A percentile compares a stretch with the other conserved stretches of the same genome.
phyloP scores from a whole-genome alignment of 2,329 filamentous ascomycete species.

The Penicillium sclerotigenum region DNA sequence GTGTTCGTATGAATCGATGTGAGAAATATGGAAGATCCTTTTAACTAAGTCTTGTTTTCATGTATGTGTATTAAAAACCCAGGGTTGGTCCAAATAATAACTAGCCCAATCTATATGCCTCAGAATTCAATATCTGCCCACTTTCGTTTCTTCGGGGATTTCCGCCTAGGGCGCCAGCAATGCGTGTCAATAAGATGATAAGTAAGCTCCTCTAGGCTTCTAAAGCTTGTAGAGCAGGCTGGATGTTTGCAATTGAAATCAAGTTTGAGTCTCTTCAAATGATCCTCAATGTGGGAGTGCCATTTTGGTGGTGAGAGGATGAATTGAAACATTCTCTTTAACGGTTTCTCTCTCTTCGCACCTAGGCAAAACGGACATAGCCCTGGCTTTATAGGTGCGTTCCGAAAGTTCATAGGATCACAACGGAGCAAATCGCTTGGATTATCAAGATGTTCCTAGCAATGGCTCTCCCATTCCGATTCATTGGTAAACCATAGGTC shows the following conservation, averaged over 20 bases:
- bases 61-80: too few species aligned
- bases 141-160: not conserved
- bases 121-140: not conserved
- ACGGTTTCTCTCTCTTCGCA: not conserved
- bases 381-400: constrained; percentile 12
- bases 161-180: not conserved
- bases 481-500: constrained; percentile 9
- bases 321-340: constrained; percentile 5
- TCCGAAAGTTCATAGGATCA: constrained; percentile 12
- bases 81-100: too few species aligned
- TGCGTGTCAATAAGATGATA: not conserved
- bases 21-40: too few species aligned
- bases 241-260: not conserved
- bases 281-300: constrained; percentile 2
- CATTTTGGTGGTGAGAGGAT: not conserved
- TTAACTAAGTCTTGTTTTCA: too few species aligned
- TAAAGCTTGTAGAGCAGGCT: not conserved
- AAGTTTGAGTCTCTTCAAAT: not conserved
- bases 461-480: constrained; percentile 7
- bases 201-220: not conserved
- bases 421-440: constrained; percentile 10
- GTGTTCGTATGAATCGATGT: too few species aligned
- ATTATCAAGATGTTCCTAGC: constrained; percentile 8
- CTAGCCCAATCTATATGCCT: too few species aligned
- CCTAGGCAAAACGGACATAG: constrained; percentile 13